Conservation (phyloP, 805 yeast species). For the Monosporozyma servazzii region DNA sequence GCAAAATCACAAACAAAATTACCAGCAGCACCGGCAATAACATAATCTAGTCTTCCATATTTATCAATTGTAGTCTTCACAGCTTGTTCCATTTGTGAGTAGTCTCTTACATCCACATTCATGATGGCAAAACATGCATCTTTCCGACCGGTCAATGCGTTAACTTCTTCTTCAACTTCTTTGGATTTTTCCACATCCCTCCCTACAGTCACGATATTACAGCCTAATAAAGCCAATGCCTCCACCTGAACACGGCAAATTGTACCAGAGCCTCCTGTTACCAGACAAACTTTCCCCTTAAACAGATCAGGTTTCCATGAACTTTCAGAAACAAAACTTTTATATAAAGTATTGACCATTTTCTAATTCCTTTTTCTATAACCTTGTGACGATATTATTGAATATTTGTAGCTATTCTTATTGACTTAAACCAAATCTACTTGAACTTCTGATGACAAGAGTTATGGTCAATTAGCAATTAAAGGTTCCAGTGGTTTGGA, state of each 20-base stretch:
- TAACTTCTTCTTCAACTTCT: constrained; percentile 58
- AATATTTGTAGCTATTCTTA: too few species aligned
- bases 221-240: constrained; percentile 75
- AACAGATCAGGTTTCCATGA: constrained; percentile 55
- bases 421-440: too few species aligned
- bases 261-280: constrained; percentile 96
- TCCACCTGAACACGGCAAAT: constrained; percentile 86
- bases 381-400: too few species aligned
- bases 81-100: constrained; percentile 50
- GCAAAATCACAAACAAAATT: constrained; percentile 78
- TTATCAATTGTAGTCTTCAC: constrained; percentile 54
- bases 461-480: not conserved
- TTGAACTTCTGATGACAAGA: too few species aligned
- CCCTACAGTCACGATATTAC: constrained; percentile 80
- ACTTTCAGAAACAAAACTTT: constrained; percentile 22
- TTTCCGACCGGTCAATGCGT: constrained; percentile 44
- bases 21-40: constrained; percentile 95
- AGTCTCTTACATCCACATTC: constrained; percentile 69
- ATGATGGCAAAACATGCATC: constrained; percentile 49
- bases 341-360: constrained; percentile 25
- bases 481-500: not conserved
- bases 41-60: constrained; percentile 75
- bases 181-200: constrained; percentile 61
- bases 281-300: constrained; percentile 76
- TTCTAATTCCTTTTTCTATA: too few species aligned